Conservation (phyloP, 2,329 filamentous ascomycete species). For the Fonsecaea nubica region DNA sequence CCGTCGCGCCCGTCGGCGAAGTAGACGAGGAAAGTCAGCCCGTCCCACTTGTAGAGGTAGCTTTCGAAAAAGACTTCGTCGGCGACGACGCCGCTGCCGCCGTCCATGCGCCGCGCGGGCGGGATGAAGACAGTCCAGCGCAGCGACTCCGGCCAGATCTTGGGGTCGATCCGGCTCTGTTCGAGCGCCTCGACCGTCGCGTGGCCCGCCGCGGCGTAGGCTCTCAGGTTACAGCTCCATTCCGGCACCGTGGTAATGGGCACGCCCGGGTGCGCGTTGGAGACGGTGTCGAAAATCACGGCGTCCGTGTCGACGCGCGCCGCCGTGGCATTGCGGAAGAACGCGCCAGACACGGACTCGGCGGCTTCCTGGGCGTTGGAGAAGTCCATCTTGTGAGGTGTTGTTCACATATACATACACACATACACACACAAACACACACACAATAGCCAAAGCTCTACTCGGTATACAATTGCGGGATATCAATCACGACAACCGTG, state of each 20-base stretch:
- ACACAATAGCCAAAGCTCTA: no score
- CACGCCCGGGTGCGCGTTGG: conserved; percentile 30
- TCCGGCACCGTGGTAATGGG: conserved; percentile 45
- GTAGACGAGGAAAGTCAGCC: conserved; percentile 38
- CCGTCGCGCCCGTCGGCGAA: conserved; percentile 39
- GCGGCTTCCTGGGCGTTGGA: neutral
- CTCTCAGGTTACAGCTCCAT: conserved; percentile 47
- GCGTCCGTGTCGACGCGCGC: conserved; percentile 38
- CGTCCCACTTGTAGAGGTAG: conserved; percentile 35
- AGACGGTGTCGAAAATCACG: conserved; percentile 31
- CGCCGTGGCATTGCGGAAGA: conserved; percentile 34
- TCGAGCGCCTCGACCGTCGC: conserved; percentile 39
- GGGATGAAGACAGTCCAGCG: conserved; percentile 37
- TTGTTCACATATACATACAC: neutral
- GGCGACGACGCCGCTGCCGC: conserved; percentile 32
- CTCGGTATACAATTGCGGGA: no score
- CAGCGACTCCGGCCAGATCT: conserved; percentile 30
- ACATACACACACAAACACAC: no score
- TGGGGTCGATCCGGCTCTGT: neutral
- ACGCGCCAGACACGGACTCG: conserved; percentile 24
- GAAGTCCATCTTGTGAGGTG: neutral
- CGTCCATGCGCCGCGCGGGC: conserved; percentile 34
- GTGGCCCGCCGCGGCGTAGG: conserved; percentile 52
- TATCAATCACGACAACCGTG: no score
- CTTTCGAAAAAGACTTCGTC: conserved; percentile 34